Base-by-base conservation (phyloP, 2,329 filamentous ascomycete species). In the Diaporthe sp. region DNA sequence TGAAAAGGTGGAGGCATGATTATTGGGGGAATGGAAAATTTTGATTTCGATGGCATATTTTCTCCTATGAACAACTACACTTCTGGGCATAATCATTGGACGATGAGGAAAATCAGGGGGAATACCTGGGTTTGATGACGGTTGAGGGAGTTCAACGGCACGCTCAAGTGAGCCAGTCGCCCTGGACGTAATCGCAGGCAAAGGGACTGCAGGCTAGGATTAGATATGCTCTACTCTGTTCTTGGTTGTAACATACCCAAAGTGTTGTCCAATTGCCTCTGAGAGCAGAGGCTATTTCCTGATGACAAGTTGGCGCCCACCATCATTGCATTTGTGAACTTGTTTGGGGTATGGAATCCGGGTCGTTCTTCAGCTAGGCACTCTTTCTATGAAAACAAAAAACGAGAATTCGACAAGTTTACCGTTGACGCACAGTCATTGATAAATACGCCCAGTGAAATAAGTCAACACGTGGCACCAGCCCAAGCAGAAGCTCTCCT, bases 161-260 rank as follows among this genome's bases (percentile, higher is more conserved):
- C 19, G 42, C 30, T 67, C 64, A 25, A 68, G 68, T 54, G 57
- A 64, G 35, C 19, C 4, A 64, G 35, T 25, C 4, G 33, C 33
- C 19, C 45, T 52, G 33, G 33, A 55, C 50, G 15, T 35, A 35
- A 75, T 52, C 25, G 8, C 7, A 28, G 30, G 50, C 22, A 9
- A 25, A 28, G n/a, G 52, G 55, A 45, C 54, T 13, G 22, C 45
- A 60, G 61, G 33, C 47, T 25, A 35, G 45, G 58, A 42, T 45
- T 64, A 52, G 81, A 82, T 75, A 42, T 82, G 72, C 79, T 83
- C 76, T 78, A 78, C 17, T 82, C 80, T 61, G 19, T 28, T 61
- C 55, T 54, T 64, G n/a, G n/a, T 74, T 54, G 61, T 74, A 61
- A 70, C 72, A 74, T 74, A 74, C 72, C 72, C 72, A 74, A 74